Evolutionary conservation across 2,329 filamentous ascomycete genomes (phyloP).

Genomic region (Acrocalymma vagum): DNA sequence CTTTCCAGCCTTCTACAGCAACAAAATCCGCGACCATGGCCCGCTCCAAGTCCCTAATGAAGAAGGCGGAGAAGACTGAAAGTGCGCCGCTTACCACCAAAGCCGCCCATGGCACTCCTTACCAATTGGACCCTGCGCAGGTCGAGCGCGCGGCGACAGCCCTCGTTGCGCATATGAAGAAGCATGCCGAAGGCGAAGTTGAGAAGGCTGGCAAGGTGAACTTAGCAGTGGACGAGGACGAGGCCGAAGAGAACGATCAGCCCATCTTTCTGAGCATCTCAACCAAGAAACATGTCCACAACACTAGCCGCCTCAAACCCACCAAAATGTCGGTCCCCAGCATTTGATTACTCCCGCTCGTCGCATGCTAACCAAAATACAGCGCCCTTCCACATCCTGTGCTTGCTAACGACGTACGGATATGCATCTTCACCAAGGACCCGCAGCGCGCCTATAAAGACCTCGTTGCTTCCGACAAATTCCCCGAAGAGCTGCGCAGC

Average conservation of each 20-base stretch:
- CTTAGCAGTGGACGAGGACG: conserved; percentile 58
- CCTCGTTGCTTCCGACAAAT: conserved; percentile 74
- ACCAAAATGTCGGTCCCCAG: conserved; percentile 70
- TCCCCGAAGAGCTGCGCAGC: conserved; percentile 56
- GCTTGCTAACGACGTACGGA: conserved; percentile 69
- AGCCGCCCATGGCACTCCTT: conserved; percentile 45
- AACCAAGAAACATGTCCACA: conserved; percentile 72
- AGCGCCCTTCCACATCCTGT: conserved; percentile 76
- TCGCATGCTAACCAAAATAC: conserved; percentile 16
- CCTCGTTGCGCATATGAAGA: conserved; percentile 66
- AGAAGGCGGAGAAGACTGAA: conserved; percentile 32
- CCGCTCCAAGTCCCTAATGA: conserved; percentile 36
- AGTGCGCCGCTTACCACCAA: conserved; percentile 48
- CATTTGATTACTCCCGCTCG: background rate
- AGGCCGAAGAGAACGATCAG: conserved; percentile 55
- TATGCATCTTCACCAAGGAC: conserved; percentile 88
- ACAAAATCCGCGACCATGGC: conserved; percentile 36
- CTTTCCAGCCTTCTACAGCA: conserved; percentile 5
- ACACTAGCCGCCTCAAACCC: conserved; percentile 83
- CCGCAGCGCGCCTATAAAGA: conserved; percentile 91
- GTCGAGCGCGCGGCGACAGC: conserved; percentile 68
- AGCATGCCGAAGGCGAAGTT: conserved; percentile 57
- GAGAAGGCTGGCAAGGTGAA: conserved; percentile 61
- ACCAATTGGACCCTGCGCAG: conserved; percentile 57
- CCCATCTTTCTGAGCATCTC: conserved; percentile 70